phyloP scores from a whole-genome alignment of 371 early-diverging fungal species.

The Capillidium heterosporum region DNA sequence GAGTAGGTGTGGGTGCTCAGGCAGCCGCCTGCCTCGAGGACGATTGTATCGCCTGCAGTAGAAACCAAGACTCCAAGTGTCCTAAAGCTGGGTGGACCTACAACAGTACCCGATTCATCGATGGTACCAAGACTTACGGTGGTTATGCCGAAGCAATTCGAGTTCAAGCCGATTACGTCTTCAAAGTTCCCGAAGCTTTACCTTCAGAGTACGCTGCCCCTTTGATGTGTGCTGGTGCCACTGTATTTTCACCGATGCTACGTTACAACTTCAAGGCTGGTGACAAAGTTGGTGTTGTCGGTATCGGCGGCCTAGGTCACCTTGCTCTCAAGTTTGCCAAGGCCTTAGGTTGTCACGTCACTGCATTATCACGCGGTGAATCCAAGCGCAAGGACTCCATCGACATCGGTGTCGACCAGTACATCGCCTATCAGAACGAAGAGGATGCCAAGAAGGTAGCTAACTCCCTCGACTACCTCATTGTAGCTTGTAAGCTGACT shows the following conservation, averaged over 20 bases:
- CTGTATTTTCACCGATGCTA: slow-evolving; percentile 38
- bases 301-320: slow-evolving; percentile 58
- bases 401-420: slow-evolving; percentile 40
- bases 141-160: too few relatives aligned
- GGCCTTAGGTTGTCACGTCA: slow-evolving; percentile 32
- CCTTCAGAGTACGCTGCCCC: slow-evolving; percentile 15
- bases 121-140: slow-evolving; percentile 17
- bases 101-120: neutral
- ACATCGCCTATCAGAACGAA: slow-evolving; percentile 17
- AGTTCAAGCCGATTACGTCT: slow-evolving; percentile 22
- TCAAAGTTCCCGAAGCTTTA: slow-evolving; percentile 30
- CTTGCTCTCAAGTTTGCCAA: slow-evolving; percentile 45
- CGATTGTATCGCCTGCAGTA: slow-evolving; percentile 37
- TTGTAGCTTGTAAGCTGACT: slow-evolving; percentile 32
- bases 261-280: slow-evolving; percentile 27
- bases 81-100: slow-evolving; percentile 21
- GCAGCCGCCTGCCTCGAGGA: slow-evolving; percentile 21
- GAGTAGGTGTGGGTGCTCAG: slow-evolving; percentile 56
- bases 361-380: slow-evolving; percentile 32
- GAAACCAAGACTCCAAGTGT: slow-evolving; percentile 50
- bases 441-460: slow-evolving; percentile 11
- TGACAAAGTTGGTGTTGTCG: slow-evolving; percentile 37
- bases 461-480: slow-evolving; percentile 22
- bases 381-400: slow-evolving; percentile 41
- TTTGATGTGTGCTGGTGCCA: slow-evolving; percentile 53